Conservation (phyloP, 2,329 filamentous ascomycete genomes). For the Aquanectria penicillioides region DNA sequence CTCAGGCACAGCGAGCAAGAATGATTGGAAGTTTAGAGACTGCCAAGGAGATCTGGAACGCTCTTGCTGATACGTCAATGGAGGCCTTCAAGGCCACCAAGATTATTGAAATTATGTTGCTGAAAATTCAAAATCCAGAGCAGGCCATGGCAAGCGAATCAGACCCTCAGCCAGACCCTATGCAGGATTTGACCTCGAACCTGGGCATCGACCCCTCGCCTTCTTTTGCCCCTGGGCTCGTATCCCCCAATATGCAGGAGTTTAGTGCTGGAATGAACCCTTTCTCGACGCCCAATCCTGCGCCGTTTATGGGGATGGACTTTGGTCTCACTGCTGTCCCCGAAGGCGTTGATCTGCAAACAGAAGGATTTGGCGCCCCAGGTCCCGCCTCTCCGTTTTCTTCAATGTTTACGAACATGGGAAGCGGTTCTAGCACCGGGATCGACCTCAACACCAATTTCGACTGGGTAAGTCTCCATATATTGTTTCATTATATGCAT, state of each 20-base stretch:
- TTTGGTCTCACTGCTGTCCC: conserved; percentile 47
- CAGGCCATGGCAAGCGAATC: conserved; percentile 21
- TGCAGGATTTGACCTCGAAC: conserved; percentile 47
- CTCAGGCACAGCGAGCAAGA: conserved; percentile 69
- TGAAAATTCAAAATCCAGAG: conserved; percentile 68
- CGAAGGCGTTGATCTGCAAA: conserved; percentile 45
- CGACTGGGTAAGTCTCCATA: conserved; percentile 63
- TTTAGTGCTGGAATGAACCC: conserved; percentile 41
- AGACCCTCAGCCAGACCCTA: conserved; percentile 30
- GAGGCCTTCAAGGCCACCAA: conserved; percentile 89
- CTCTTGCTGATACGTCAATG: conserved; percentile 79
- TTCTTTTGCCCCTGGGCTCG: conserved; percentile 37
- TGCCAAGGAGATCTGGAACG: conserved; percentile 82
- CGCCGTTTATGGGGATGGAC: conserved; percentile 57
- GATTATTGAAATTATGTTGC: conserved; percentile 84
- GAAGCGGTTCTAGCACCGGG: conserved; percentile 38
- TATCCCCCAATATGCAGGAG: conserved; percentile 40
- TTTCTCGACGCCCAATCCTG: conserved; percentile 51
- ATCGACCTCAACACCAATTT: conserved; percentile 62
- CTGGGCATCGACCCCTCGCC: conserved; percentile 51
- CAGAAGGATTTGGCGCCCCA: conserved; percentile 42
- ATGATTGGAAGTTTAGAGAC: conserved; percentile 81
- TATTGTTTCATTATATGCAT: background rate
- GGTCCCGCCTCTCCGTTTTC: conserved; percentile 58
- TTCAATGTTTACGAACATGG: conserved; percentile 62